phyloP scores from a whole-genome alignment of 805 yeast species.

The Candida methanosorbosa region DNA sequence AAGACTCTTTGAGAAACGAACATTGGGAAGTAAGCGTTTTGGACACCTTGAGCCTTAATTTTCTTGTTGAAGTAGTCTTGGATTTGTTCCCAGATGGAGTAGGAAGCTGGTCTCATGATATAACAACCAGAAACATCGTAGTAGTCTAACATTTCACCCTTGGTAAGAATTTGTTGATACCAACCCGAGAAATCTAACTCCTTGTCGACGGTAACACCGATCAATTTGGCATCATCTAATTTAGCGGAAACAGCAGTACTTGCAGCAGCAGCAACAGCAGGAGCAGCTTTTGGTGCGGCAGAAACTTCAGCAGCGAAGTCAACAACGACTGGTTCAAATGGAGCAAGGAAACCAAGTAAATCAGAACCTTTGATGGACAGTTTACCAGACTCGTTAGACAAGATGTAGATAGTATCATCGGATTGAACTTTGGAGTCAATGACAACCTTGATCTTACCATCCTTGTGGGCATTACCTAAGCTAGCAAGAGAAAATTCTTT shows the following conservation, averaged over 20 bases:
- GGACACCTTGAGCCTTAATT: constrained; percentile 85
- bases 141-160: constrained; percentile 98
- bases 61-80: constrained; percentile 76
- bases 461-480: constrained; percentile 35
- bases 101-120: constrained; percentile 93
- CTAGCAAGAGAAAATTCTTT: constrained; percentile 56
- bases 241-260: constrained; percentile 34
- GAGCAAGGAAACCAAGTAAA: constrained; percentile 38
- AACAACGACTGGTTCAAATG: constrained; percentile 41
- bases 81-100: constrained; percentile 88
- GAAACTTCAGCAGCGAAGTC: constrained; percentile 45
- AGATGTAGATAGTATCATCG: constrained; percentile 28
- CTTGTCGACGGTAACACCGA: constrained; percentile 95
- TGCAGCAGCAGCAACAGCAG: constrained; percentile 17
- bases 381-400: constrained; percentile 45
- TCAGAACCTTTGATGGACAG: constrained; percentile 40
- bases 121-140: constrained; percentile 99
- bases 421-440: constrained; percentile 44
- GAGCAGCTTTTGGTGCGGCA: constrained; percentile 30
- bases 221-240: constrained; percentile 77
- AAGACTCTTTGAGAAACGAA: constrained; percentile 87
- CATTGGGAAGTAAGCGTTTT: constrained; percentile 97
- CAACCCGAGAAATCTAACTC: constrained; percentile 88
- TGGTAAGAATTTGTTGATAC: constrained; percentile 94
- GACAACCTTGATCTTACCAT: constrained; percentile 49